phyloP scores from a whole-genome alignment of 1,284 basidiomycete genomes.

The Ustilago xerochloae region DNA sequence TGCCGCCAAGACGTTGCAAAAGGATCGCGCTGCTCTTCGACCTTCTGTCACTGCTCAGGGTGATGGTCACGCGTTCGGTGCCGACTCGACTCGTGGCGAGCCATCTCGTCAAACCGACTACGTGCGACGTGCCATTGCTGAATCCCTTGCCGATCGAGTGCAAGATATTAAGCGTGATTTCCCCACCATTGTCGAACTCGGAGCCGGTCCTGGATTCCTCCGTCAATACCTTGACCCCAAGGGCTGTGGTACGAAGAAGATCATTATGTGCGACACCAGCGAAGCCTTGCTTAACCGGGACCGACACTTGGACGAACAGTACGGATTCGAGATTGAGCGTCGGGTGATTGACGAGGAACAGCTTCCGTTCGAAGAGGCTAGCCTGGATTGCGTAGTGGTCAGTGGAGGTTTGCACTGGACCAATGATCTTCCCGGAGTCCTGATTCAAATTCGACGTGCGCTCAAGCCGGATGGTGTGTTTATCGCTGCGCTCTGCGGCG shows the following conservation, averaged over 20 bases:
- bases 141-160: slow-evolving; percentile 83
- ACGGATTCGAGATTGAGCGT: slow-evolving; percentile 59
- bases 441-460: slow-evolving; percentile 87
- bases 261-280: slow-evolving; percentile 88
- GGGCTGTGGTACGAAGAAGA: slow-evolving; percentile 75
- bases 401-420: slow-evolving; percentile 95
- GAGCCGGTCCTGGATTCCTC: slow-evolving; percentile 94
- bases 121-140: slow-evolving; percentile 87
- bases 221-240: slow-evolving; percentile 82
- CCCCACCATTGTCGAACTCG: slow-evolving; percentile 83
- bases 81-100: slow-evolving; percentile 49
- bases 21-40: slow-evolving; percentile 77
- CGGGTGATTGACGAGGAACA: slow-evolving; percentile 62
- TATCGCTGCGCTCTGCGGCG: slow-evolving; percentile 91
- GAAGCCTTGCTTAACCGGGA: slow-evolving; percentile 53
- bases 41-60: slow-evolving; percentile 71
- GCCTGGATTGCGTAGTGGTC: slow-evolving; percentile 91
- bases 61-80: slow-evolving; percentile 22
- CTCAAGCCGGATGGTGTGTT: slow-evolving; percentile 93
- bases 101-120: slow-evolving; percentile 88
- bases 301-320: slow-evolving; percentile 51
- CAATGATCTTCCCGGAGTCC: slow-evolving; percentile 92
- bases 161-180: slow-evolving; percentile 93
- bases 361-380: slow-evolving; percentile 75
- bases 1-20: slow-evolving; percentile 81